Evolutionary conservation across 2,329 filamentous ascomycete genomes (phyloP).

Genomic region (Alternaria brassicae): DNA sequence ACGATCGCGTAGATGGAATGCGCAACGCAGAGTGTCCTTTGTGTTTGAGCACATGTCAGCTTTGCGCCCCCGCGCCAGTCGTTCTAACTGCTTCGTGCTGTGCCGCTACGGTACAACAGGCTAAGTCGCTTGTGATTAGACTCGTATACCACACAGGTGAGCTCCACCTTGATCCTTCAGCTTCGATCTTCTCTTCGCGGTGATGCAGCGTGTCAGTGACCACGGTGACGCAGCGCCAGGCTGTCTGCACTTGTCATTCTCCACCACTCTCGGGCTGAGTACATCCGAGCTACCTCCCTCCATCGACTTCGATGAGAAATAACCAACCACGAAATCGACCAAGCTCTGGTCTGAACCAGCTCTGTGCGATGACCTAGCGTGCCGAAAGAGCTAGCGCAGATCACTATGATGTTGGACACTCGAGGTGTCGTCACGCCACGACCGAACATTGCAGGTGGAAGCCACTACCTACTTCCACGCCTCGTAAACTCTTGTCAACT

Average conservation of each 20-base stretch:
- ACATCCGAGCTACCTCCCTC: background rate
- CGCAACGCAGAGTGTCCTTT: background rate
- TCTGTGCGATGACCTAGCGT: conserved; percentile 10
- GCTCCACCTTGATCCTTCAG: background rate
- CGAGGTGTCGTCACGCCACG: background rate
- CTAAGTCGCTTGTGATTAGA: conserved; percentile 2
- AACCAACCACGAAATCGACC: background rate
- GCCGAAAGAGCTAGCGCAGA: conserved; percentile 32
- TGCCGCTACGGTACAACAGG: background rate
- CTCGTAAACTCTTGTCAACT: conserved; percentile 8
- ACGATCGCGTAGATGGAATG: background rate
- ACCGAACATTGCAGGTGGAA: conserved; percentile 2
- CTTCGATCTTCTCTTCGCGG: background rate
- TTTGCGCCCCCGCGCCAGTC: background rate
- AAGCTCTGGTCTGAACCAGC: background rate
- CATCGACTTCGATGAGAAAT: background rate
- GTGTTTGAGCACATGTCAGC: background rate
- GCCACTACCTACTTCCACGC: conserved; percentile 1
- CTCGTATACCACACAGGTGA: background rate
- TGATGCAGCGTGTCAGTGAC: background rate
- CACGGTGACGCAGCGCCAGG: background rate
- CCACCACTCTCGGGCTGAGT: background rate
- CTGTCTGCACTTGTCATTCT: background rate
- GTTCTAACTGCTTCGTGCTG: background rate
- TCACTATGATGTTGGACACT: background rate